Base-by-base conservation (phyloP, 2,329 filamentous ascomycete species). In the Aspergillaceae sp. region DNA sequence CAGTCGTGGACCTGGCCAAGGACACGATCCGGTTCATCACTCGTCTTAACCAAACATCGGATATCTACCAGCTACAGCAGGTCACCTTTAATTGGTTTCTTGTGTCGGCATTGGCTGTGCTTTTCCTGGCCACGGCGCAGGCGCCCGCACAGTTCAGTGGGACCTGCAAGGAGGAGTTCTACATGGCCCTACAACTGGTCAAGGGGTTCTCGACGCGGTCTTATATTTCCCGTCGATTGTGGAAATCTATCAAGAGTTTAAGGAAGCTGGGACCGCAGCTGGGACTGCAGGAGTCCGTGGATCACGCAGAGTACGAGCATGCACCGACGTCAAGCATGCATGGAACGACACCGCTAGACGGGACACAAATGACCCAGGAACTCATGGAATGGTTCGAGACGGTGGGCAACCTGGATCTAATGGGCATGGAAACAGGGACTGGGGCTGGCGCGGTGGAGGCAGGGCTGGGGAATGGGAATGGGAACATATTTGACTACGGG, bases 81-180 rank as follows among this genome's bases (percentile, higher is more conserved):
- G 73, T 78, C 4, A 71, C 78, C 43, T 83, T 82, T 67, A 83
- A 84, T 57, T 82, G 81, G 59, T 83, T 83, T 59, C 69, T 83
- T 36, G 75, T 82, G 3, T 78, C 77, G 4, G 80, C 78, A 0
- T 65, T 84, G 4, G 80, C 79, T 1, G 80, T 80, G 0, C 63
- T 83, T 1, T 82, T 83, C 55, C 69, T 84, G 1, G 79, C 80
- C 0, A 79, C 83, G 2, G 77, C 76, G 5, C 80, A 83, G 59
- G 77, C 78, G 1, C 80, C 80, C 0, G 71, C 73, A 0, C 69
- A 79, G 19, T 83, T 82, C 58, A 78, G 73, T 45, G 62, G 67
- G 4, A 67, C 71, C 40, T 79, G 78, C 44, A 73, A 78, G 10
- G 77, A 82, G 48, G 80, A 83, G 53, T 83, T 83, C 58, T 82